Percentiles rank a stretch among this genome's conserved stretches.
Conservation (phyloP, 805 yeast species). For the Blastobotrys muscicola region DNA sequence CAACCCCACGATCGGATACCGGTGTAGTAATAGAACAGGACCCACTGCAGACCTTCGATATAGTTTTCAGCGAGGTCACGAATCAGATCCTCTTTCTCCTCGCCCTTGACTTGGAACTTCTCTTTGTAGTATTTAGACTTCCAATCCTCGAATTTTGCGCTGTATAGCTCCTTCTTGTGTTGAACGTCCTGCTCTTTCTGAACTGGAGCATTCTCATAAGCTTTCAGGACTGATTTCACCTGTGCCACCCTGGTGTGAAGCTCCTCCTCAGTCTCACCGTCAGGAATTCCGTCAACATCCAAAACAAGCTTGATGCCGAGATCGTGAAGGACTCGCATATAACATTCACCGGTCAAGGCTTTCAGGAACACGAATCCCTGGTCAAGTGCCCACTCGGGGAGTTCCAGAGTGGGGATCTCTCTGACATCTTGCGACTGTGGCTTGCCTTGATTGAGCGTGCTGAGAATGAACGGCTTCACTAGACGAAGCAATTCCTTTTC, state of each 20-base stretch:
- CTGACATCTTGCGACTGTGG: neutral
- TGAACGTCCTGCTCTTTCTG: conserved; percentile 21
- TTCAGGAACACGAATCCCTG: conserved; percentile 18
- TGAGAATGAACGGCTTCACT: conserved; percentile 38
- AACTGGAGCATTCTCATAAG: conserved; percentile 26
- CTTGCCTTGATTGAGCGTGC: conserved; percentile 22
- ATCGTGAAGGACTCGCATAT: conserved; percentile 16
- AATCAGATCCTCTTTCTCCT: conserved; percentile 46
- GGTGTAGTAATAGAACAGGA: conserved; percentile 75
- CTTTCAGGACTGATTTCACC: conserved; percentile 43
- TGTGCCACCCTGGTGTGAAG: conserved; percentile 48
- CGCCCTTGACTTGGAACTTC: conserved; percentile 64
- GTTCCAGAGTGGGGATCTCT: neutral
- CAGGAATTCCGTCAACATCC: conserved; percentile 62
- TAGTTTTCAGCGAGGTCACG: conserved; percentile 66
- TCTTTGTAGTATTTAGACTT: conserved; percentile 74
- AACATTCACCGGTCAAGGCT: conserved; percentile 21
- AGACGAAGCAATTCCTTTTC: conserved; percentile 57
- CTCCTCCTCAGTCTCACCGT: conserved; percentile 53
- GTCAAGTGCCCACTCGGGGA: conserved; percentile 6
- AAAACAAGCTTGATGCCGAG: conserved; percentile 13
- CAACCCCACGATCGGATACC: conserved; percentile 96
- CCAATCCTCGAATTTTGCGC: conserved; percentile 69
- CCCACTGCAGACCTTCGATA: conserved; percentile 96
- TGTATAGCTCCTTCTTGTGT: conserved; percentile 53